Evolutionary conservation across 805 yeast species (phyloP).

Genomic region (Ogataea salicorniae): DNA sequence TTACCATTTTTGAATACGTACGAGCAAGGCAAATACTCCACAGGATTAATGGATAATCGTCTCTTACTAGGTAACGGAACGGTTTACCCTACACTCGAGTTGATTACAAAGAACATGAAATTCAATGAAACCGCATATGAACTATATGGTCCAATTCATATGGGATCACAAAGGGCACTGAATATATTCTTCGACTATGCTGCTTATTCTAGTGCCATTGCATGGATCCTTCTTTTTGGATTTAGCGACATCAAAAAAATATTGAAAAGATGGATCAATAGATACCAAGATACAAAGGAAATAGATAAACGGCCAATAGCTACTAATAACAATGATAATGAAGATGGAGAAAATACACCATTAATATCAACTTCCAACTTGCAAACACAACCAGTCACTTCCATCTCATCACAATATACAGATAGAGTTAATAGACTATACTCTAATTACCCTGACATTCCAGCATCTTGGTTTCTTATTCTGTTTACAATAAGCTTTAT

Average conservation of each 20-base stretch:
- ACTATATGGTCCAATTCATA: slow-evolving; percentile 38
- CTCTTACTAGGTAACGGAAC: slow-evolving; percentile 35
- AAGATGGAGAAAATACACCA: not conserved
- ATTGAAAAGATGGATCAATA: slow-evolving; percentile 5
- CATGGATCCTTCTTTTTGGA: slow-evolving; percentile 36
- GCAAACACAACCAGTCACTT: slow-evolving; percentile 1
- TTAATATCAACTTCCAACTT: not conserved
- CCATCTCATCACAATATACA: slow-evolving; percentile 20
- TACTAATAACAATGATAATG: not conserved
- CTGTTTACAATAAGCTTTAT: slow-evolving; percentile 35
- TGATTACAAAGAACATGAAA: slow-evolving; percentile 35
- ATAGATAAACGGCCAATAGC: not conserved
- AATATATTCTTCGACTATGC: slow-evolving; percentile 50
- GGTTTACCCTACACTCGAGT: slow-evolving; percentile 37
- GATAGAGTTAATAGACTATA: slow-evolving; percentile 42
- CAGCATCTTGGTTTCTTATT: slow-evolving; percentile 36
- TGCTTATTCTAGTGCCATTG: slow-evolving; percentile 43
- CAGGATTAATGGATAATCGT: slow-evolving; percentile 45
- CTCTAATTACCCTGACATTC: slow-evolving; percentile 37
- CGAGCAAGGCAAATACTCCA: slow-evolving; percentile 24
- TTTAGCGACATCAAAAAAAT: slow-evolving; percentile 16
- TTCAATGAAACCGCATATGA: slow-evolving; percentile 44
- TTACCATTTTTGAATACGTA: slow-evolving; percentile 44
- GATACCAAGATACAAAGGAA: not conserved
- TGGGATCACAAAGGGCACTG: slow-evolving; percentile 47